Evolutionary conservation across 2,329 filamentous ascomycete genomes (phyloP), one percentile per base, ranked within the genome.

Genomic region (Macrophomina pseudophaseolina): DNA sequence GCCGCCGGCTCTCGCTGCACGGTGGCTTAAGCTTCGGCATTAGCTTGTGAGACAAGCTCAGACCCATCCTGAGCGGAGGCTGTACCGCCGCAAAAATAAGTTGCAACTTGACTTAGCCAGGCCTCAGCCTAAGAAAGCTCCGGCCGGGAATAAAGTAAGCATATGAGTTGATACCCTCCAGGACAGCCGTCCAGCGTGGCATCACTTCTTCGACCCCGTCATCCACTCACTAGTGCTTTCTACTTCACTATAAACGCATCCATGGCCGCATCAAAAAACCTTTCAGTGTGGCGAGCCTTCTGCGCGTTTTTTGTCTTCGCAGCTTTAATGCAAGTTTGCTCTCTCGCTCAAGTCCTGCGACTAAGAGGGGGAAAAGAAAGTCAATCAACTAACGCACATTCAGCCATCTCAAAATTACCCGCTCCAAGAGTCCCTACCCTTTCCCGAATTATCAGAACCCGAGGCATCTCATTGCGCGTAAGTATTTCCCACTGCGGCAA

Each of bases 361-460:
- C 23, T 23, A 23, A 3, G 23, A 23, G 23, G 23, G 23, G 1
- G 3, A 23, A 23, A 23, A 23, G 3, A 23, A 23, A 23, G 23
- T 23, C 23, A 23, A 23, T 23, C 23, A 23, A 7, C 14, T 46
- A 14, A 33, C 23, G 40, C 54, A 33, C 8, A 0, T n/a, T 8
- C 40, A 59, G 54, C 32, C 54, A 46, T 14, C 38, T 59, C 7
- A 42, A 38, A 7, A 33, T 33, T 1, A 46, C 23, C 23, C 40
- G 54, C 28, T n/a, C 38, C 1, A 46, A 46, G 14, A 59, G 40
- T 23, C 28, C 54, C 23, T 23, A 59, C 9, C 54, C 12, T 3
- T 59, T 59, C 40, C 54, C 54, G 12, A 9, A 33, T 32, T 59
- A 59, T 18, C 38, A 46, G 40, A 59, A 59, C 18, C 54, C 54